Evolutionary conservation across 176 grass and related monocot genomes (phyloP), one percentile per base, ranked within the genome.

Genomic region (Aegilops sharonensis): DNA sequence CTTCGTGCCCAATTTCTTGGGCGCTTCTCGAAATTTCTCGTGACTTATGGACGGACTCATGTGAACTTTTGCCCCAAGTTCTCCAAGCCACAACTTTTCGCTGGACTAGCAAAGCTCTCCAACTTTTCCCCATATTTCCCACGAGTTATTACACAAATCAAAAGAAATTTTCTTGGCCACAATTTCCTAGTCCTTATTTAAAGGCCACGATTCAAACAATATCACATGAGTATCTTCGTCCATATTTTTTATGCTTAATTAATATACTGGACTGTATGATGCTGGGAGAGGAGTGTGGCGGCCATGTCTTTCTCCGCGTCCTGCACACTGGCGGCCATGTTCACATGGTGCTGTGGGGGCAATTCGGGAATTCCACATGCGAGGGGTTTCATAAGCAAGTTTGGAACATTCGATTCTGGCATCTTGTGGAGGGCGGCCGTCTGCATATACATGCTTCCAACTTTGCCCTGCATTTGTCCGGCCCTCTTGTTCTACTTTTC

Each of bases 361-460:
- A 88, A 0, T 78, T 90, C 45, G 10, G 87, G 80, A 30, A 93
- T 57, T 95, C 71, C 6, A 60, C 17, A 43, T 14, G 39, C 34
- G 84, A 89, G 87, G 87, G 89, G 81, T 95, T 95, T 71, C 62
- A 27, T 21, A 24, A 43, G 32, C 32, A 32, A 43, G 72, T 74
- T 82, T 85, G 83, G 82, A 93, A 86, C 78, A 83, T 88, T 84
- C 82, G 24, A 78, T 68, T 9, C 47, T 78, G 78, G 56, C 66
- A 50, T 56, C 79, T 68, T 89, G 71, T 66, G 80, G 69, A 73
- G 21, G 71, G 40, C 59, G 72, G 81, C 63, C 5, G 50, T 70
- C 86, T 82, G 81, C 78, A 68, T 62, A 81, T 71, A 8, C 29
- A 34, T 11, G 40, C 79, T 91, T 78, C 75, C 75, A 60, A 39